These are phyloP conservation scores for Ricinus communis DNA, from an alignment of 345 rosid genomes.

Conservation along the genomic window DNA sequence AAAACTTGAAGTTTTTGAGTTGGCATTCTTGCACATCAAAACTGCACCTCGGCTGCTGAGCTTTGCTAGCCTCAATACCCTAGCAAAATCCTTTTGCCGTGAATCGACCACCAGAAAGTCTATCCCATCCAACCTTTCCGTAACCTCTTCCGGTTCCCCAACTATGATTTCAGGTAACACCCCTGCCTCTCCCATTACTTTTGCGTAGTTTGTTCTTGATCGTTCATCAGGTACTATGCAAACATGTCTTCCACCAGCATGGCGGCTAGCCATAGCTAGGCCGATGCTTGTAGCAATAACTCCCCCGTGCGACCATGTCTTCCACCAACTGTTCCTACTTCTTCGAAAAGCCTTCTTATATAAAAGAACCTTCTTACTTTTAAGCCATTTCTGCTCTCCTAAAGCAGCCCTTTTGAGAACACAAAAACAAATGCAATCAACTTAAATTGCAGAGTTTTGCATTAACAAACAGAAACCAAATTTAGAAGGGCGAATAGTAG, in stretches of 20 bases:
- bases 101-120: slow-evolving; percentile 88
- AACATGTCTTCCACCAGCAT: slow-evolving; percentile 71
- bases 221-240: slow-evolving; percentile 68
- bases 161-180: slow-evolving; percentile 53
- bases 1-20: slow-evolving; percentile 43
- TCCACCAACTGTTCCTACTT: slow-evolving; percentile 70
- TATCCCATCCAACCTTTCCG: slow-evolving; percentile 50
- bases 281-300: slow-evolving; percentile 65
- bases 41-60: slow-evolving; percentile 75
- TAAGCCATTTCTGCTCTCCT: slow-evolving; percentile 76
- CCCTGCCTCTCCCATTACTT: slow-evolving; percentile 42
- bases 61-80: slow-evolving; percentile 52
- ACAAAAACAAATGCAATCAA: too few species aligned
- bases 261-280: slow-evolving; percentile 61
- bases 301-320: slow-evolving; percentile 80
- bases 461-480: too few species aligned
- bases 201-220: slow-evolving; percentile 52
- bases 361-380: slow-evolving; percentile 73
- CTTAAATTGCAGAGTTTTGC: too few species aligned
- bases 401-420: slow-evolving; percentile 87
- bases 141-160: slow-evolving; percentile 44
- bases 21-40: slow-evolving; percentile 75
- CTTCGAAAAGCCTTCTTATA: slow-evolving; percentile 81
- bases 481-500: neutral
- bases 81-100: slow-evolving; percentile 48